A percentile compares a stretch with the other conserved stretches of the same genome.
These are phyloP conservation scores for Fraxinus ornus DNA, from an alignment of 305 asterid species.

Conservation along the genomic window DNA sequence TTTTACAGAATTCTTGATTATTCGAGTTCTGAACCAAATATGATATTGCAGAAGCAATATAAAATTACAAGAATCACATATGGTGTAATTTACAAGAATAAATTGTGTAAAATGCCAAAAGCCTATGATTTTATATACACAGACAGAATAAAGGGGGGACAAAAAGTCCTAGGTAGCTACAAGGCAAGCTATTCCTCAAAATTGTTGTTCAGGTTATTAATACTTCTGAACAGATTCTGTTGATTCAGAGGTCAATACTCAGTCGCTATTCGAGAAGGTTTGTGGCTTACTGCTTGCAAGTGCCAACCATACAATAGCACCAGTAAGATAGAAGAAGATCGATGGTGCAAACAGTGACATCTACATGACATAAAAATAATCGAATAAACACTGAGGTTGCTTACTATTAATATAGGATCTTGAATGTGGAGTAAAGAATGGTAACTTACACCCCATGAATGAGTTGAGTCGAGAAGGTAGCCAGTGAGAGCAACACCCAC, in stretches of 20 bases:
- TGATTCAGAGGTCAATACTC: slow-evolving; percentile 19
- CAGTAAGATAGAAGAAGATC: slow-evolving; percentile 92
- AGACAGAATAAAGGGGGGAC: neutral
- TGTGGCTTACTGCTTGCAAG: slow-evolving; percentile 93
- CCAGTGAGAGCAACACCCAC: slow-evolving; percentile 95
- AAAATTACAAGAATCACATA: slow-evolving; percentile 17
- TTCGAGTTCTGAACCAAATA: neutral
- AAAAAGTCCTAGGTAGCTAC: slow-evolving; percentile 12
- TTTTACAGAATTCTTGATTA: neutral
- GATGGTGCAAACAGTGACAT: slow-evolving; percentile 88
- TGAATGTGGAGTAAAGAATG: neutral
- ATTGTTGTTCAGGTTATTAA: slow-evolving; percentile 36
- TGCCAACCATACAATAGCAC: slow-evolving; percentile 83
- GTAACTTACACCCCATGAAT: slow-evolving; percentile 90
- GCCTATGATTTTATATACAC: slow-evolving; percentile 26
- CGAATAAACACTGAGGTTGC: neutral
- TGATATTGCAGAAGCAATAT: neutral
- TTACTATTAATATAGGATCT: neutral
- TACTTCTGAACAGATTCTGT: slow-evolving; percentile 26
- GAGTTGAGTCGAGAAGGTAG: slow-evolving; percentile 88
- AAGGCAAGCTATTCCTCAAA: slow-evolving; percentile 38
- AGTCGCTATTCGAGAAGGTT: slow-evolving; percentile 61
- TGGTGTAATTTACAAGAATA: neutral
- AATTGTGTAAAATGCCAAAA: slow-evolving; percentile 5
- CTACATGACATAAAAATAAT: slow-evolving; percentile 32